A percentile compares a stretch with the other conserved stretches of the same genome.
Conservation (phyloP, 768 basidiomycete genomes). For the Serendipita sp. region DNA sequence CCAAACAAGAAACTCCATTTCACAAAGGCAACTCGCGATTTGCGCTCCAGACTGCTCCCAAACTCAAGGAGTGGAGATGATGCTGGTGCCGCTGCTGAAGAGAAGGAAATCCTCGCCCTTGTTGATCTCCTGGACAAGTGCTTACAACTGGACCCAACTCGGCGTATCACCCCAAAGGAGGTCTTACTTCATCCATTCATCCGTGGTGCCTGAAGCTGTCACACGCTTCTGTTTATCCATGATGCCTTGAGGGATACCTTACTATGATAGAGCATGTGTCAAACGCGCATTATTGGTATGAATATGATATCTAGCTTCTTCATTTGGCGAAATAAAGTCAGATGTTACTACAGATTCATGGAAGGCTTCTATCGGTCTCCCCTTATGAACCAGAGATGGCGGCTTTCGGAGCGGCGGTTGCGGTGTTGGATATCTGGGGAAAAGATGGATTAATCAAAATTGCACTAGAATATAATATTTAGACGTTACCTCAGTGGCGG, state of each 20-base stretch:
- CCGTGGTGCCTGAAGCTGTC: conserved; percentile 24
- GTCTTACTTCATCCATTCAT: conserved; percentile 81
- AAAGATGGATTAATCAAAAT: background rate
- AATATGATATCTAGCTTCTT: too few species aligned
- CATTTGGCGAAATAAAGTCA: too few species aligned
- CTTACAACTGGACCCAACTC: conserved; percentile 67
- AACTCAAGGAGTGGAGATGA: conserved; percentile 46
- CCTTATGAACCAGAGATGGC: background rate
- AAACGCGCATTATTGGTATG: too few species aligned
- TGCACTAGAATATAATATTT: too few species aligned
- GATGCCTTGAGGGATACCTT: too few species aligned
- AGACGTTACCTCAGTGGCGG: background rate
- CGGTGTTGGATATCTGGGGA: background rate
- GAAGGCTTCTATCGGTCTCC: background rate
- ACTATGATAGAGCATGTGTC: too few species aligned
- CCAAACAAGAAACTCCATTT: conserved; percentile 67
- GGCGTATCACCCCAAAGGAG: conserved; percentile 80
- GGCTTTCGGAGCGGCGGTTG: background rate
- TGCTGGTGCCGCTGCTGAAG: conserved; percentile 41
- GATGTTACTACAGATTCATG: too few species aligned
- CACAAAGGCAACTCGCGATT: conserved; percentile 66
- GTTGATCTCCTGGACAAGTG: conserved; percentile 88
- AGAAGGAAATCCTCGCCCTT: conserved; percentile 60
- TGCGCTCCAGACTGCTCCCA: conserved; percentile 77
- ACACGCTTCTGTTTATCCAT: too few species aligned